Percentiles rank a stretch among this genome's conserved stretches.
Conservation (phyloP, 1,284 basidiomycete genomes). For the Sporisorium reilianum region DNA sequence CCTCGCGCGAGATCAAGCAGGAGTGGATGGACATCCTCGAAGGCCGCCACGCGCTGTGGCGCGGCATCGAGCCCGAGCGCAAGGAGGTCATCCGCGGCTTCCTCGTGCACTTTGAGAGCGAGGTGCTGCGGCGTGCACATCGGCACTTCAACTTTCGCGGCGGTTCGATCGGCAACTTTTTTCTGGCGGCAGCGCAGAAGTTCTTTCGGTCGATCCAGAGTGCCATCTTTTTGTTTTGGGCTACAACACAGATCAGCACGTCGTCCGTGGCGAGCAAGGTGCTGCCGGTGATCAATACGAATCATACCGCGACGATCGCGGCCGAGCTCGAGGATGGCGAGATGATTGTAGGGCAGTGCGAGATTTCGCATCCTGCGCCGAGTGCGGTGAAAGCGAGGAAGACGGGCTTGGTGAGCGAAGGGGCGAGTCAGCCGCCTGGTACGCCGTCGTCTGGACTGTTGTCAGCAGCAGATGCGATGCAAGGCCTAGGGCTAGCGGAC, state of each 20-base stretch:
- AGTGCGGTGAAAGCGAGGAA: constrained; percentile 13
- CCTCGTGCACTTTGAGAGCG: constrained; percentile 84
- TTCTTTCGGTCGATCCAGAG: constrained; percentile 74
- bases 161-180: constrained; percentile 64
- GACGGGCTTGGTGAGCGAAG: not conserved
- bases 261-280: constrained; percentile 72
- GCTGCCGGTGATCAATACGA: constrained; percentile 93
- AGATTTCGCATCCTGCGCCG: constrained; percentile 88
- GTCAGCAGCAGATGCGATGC: constrained; percentile 10
- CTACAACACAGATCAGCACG: constrained; percentile 78
- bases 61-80: constrained; percentile 87
- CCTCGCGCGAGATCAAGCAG: constrained; percentile 83
- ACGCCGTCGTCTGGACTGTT: constrained; percentile 36
- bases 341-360: constrained; percentile 91
- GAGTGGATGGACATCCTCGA: constrained; percentile 94
- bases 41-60: constrained; percentile 85
- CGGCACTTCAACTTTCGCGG: constrained; percentile 67
- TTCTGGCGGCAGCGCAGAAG: constrained; percentile 62
- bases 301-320: constrained; percentile 97
- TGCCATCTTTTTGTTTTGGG: constrained; percentile 94
- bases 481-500: constrained; percentile 14
- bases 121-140: constrained; percentile 81
- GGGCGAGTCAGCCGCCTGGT: constrained; percentile 24
- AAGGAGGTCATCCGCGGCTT: constrained; percentile 85
- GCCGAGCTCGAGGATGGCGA: constrained; percentile 83